Base-by-base conservation (phyloP, 1,284 basidiomycete species). In the Irpex sp. region DNA sequence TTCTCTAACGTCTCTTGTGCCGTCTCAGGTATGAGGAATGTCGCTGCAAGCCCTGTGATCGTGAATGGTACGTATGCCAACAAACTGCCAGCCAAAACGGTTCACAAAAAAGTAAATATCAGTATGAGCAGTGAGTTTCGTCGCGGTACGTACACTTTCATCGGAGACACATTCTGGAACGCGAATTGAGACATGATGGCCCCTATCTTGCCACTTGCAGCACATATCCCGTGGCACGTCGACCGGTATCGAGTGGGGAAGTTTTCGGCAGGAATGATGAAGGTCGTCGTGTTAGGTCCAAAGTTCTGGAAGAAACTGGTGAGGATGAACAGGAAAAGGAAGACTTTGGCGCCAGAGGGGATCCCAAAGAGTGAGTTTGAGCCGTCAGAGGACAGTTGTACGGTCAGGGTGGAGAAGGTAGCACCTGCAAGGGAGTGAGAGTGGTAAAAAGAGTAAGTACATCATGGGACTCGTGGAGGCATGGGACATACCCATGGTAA, bases 171-270 rank as follows among this genome's bases (percentile, higher is more conserved):
- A 59, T 78, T 74, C 61, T 74, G 51, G 69, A 75, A 77, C 61
- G 70, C 85, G 67, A 88, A 79, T 74, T 89, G 88, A 2, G 87
- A 84, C 36, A 91, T 73, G 70, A 91, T 82, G 26, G 88, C 89
- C 31, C 89, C 89, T 51, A 88, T 70, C 74, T 89, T 91, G 26
- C 87, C 87, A 19, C 80, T 81, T 1, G 88, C 88, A 21, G 89
- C 89, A 2, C 84, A 85, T 69, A 91, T 86, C 64, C 90, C 88
- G 74, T 89, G 83, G 5, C 82, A 86, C n/a, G 89, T 90, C 0
- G 86, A 83, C 58, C 88, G 81, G 76, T 90, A 89, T 44, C 89
- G 82, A 3, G 91, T 91, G 1, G 91, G 89, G 82, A 91, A 92
- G 36, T 79, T 82, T 73, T 93, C 89, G 3, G 84, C 88, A 34